Conservation (phyloP, 2,329 filamentous ascomycete species). For the Xylaria sp. region DNA sequence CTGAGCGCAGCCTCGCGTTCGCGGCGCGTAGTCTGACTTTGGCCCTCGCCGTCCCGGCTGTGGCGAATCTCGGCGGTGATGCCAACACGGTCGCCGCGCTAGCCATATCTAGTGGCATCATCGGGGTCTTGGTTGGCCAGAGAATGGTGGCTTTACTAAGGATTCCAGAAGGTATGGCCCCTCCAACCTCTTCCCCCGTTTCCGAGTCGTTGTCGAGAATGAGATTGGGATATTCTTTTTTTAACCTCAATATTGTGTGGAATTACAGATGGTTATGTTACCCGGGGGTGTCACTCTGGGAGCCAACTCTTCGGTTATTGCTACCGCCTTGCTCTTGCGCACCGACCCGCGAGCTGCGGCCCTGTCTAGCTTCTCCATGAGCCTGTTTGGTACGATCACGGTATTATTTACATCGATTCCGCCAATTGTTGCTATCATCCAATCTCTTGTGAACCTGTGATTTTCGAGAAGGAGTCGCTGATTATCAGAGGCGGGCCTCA, state of each 20-base stretch:
- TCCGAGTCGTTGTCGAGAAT: too few relatives aligned
- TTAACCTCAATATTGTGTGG: too few relatives aligned
- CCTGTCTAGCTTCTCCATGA: constrained; percentile 65
- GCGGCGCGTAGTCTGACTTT: constrained; percentile 62
- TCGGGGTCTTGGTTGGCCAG: constrained; percentile 61
- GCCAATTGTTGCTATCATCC: constrained; percentile 54
- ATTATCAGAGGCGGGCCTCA: background rate
- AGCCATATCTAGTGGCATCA: constrained; percentile 64
- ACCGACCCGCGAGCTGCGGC: constrained; percentile 65
- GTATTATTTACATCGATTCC: constrained; percentile 64
- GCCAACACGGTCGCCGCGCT: constrained; percentile 60
- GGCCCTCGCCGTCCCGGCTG: constrained; percentile 63
- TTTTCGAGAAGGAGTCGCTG: background rate
- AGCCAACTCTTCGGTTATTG: constrained; percentile 65
- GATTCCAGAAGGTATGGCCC: constrained; percentile 56
- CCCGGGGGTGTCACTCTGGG: constrained; percentile 66
- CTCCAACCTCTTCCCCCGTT: background rate
- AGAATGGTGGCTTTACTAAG: constrained; percentile 54
- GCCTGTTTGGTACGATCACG: constrained; percentile 64
- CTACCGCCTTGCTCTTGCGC: constrained; percentile 60
- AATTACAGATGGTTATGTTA: constrained; percentile 63
- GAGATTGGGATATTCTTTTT: too few relatives aligned
- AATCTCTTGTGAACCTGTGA: constrained; percentile 53
- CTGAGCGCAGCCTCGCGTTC: constrained; percentile 59
- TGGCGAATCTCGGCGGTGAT: constrained; percentile 62